Percentiles rank a stretch among this genome's conserved stretches.
phyloP scores from a whole-genome alignment of 176 grass and related monocot genomes.

The Eragrostis curvula region DNA sequence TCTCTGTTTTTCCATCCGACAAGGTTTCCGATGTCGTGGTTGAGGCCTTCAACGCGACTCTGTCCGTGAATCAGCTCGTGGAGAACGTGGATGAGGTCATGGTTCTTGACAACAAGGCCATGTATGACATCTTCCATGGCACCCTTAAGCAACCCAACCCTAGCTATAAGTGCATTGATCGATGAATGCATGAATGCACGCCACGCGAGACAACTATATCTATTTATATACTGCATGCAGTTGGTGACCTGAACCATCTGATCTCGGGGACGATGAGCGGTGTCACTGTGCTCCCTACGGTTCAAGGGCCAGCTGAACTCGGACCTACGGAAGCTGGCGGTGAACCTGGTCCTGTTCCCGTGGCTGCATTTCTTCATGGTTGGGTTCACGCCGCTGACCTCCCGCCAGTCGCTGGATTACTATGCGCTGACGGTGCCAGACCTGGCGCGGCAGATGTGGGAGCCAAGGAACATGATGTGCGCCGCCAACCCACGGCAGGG shows the following conservation, averaged over 20 bases:
- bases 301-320: constrained; percentile 97
- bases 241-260: constrained; percentile 86
- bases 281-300: constrained; percentile 81
- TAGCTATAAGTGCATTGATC: constrained; percentile 49
- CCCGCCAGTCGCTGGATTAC: no score
- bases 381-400: no score
- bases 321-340: no score
- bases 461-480: no score
- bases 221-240: constrained; percentile 31
- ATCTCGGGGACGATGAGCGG: constrained; percentile 91
- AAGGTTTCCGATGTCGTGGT: constrained; percentile 76
- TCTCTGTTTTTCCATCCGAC: constrained; percentile 73
- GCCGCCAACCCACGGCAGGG: no score
- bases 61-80: constrained; percentile 76
- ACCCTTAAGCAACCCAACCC: constrained; percentile 78
- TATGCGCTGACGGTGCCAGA: no score
- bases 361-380: no score
- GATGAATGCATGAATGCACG: no score
- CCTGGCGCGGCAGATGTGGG: no score
- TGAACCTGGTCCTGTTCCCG: no score
- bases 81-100: constrained; percentile 82
- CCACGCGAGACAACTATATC: no score
- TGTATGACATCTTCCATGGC: constrained; percentile 74
- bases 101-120: constrained; percentile 73
- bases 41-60: constrained; percentile 69